Evolutionary conservation across 2,329 filamentous ascomycete genomes (phyloP).

Genomic region (Cytospora leucostoma): DNA sequence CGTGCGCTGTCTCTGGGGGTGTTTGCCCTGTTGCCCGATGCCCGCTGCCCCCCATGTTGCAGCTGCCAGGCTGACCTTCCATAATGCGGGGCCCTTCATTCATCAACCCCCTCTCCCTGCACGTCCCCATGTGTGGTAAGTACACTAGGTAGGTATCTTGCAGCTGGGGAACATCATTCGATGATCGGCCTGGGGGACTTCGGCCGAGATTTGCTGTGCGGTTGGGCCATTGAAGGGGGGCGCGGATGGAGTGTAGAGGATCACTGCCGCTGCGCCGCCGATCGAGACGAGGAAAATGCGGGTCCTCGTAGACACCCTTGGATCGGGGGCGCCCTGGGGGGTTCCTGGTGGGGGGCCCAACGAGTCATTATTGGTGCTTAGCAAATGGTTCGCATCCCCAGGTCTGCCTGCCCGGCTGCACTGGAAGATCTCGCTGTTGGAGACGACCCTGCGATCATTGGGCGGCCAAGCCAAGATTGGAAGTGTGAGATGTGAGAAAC

Average conservation of each 20-base stretch:
- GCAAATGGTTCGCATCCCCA: background rate
- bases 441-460: background rate
- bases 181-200: constrained; percentile 19
- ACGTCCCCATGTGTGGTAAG: background rate
- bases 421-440: background rate
- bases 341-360: background rate
- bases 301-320: background rate
- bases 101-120: background rate
- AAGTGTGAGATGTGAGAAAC: background rate
- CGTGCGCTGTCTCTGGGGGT: background rate
- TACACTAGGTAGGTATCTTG: background rate
- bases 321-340: background rate
- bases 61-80: constrained; percentile 8
- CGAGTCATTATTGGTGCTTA: background rate
- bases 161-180: constrained; percentile 14
- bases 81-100: constrained; percentile 1
- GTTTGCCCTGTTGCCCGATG: background rate
- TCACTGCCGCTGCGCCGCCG: constrained; percentile 14
- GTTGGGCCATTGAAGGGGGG: background rate
- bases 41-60: background rate
- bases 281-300: background rate
- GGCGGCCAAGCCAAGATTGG: background rate
- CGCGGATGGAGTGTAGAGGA: background rate
- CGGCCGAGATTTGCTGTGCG: constrained; percentile 21
- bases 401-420: background rate